Base-by-base conservation (phyloP, 2,329 filamentous ascomycete species). In the Exophiala xenobiotica region DNA sequence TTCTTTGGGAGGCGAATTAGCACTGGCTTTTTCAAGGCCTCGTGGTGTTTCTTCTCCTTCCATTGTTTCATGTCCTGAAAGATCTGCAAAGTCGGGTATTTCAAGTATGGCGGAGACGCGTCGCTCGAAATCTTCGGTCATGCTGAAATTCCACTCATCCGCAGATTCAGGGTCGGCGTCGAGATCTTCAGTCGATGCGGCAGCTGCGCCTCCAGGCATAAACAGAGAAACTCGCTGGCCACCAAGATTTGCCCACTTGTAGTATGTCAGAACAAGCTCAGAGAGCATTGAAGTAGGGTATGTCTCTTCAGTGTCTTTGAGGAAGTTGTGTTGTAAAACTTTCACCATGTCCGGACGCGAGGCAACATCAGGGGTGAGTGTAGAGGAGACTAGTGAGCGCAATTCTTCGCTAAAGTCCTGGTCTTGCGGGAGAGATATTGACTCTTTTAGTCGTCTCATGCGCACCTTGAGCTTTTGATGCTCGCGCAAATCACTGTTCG, bases 71-170 rank as follows among this genome's bases (percentile, higher is more conserved):
- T 78, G 67, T 51, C 75, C 68, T 56, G 75, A 68, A 6, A 74
- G 57, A 54, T 73, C 67, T 27, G 61, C 54, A 20, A 60, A 51
- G 49, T 63, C 60, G 2, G 61, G 59, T 16, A 60, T 59, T 29
- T 64, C 61, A n/a, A 63, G 46, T 40, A 77, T 70, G 35, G 75
- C 69, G 2, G 75, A 76, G 42, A 76, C 74, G 26, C 74, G 64
- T 49, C 73, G 70, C 55, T 84, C 78, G 57, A 84, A 84, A 11
- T 79, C 77, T 56, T 80, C 79, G 2, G 80, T 83, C 4, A 80
- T 82, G 59, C 80, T 84, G 63, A 85, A 85, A 51, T 82, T 83
- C 82, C 82, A 85, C 55, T 82, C 79, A 33, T 80, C 77, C 3
- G 75, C 71, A 1, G 71, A 64, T 5, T 69, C 63, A 3, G 75